These are phyloP conservation scores for Euphorbia tirucalli DNA, from an alignment of 345 rosid species.

Conservation along the genomic window DNA sequence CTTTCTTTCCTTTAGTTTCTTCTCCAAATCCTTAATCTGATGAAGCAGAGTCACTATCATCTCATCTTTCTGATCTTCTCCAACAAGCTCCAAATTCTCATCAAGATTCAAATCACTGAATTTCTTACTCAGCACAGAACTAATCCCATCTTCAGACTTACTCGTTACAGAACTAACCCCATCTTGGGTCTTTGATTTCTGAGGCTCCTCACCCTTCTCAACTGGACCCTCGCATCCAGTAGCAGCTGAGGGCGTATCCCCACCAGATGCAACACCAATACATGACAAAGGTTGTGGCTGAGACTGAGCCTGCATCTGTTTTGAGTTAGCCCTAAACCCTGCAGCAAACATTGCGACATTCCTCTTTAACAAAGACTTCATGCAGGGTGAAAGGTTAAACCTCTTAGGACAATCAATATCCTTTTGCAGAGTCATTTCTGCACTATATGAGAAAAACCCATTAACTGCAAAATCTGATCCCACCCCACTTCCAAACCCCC, in stretches of 20 bases:
- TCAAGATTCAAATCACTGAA: slow-evolving; percentile 65
- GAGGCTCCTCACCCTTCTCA: slow-evolving; percentile 49
- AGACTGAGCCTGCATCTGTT: slow-evolving; percentile 41
- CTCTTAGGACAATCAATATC: slow-evolving; percentile 85
- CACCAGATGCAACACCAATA: slow-evolving; percentile 34
- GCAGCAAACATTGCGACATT: slow-evolving; percentile 89
- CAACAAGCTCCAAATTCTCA: slow-evolving; percentile 53
- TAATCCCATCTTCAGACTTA: slow-evolving; percentile 42
- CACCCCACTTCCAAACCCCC: slow-evolving; percentile 76
- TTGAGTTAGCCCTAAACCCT: slow-evolving; percentile 71
- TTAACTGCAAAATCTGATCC: slow-evolving; percentile 51
- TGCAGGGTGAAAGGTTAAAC: slow-evolving; percentile 78
- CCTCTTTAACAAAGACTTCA: slow-evolving; percentile 80
- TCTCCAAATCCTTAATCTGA: slow-evolving; percentile 73
- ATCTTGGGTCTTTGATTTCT: slow-evolving; percentile 42
- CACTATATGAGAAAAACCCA: slow-evolving; percentile 41
- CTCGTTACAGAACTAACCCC: slow-evolving; percentile 54
- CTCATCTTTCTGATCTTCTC: slow-evolving; percentile 74
- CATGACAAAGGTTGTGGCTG: slow-evolving; percentile 39
- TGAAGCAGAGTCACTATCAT: slow-evolving; percentile 54
- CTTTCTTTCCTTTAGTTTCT: slow-evolving; percentile 76
- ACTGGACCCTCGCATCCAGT: slow-evolving; percentile 25
- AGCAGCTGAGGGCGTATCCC: slow-evolving; percentile 29
- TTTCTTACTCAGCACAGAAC: slow-evolving; percentile 1
- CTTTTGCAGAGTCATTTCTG: slow-evolving; percentile 50